phyloP scores from a whole-genome alignment of 2,329 filamentous ascomycete genomes.

The Septoria petroselini region DNA sequence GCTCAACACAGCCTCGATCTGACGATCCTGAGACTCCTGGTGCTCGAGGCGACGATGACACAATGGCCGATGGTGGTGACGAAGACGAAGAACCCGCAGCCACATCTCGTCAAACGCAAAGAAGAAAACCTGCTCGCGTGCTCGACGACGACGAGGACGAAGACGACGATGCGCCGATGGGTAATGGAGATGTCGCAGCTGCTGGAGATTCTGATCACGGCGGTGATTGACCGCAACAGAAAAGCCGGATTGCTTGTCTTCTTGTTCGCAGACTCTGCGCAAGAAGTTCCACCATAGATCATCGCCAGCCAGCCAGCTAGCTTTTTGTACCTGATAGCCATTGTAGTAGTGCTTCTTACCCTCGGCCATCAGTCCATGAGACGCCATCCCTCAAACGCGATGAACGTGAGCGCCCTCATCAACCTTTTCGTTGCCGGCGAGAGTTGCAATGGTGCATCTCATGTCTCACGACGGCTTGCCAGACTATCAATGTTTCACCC shows the following conservation, averaged over 20 bases:
- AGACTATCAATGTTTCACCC: background rate
- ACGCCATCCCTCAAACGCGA: background rate
- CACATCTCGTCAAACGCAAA: slow-evolving; percentile 20
- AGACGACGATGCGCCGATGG: slow-evolving; percentile 30
- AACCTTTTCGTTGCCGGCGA: no score
- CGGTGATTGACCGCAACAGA: slow-evolving; percentile 15
- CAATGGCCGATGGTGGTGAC: slow-evolving; percentile 27
- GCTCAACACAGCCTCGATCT: slow-evolving; percentile 25
- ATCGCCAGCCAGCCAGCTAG: no score
- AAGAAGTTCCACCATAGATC: no score
- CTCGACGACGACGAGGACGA: slow-evolving; percentile 39
- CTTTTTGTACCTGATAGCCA: no score
- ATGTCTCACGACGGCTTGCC: no score
- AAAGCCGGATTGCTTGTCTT: background rate
- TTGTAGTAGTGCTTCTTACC: no score
- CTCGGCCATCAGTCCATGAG: no score
- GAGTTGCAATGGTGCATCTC: background rate
- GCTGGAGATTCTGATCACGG: slow-evolving; percentile 25
- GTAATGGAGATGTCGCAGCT: slow-evolving; percentile 15
- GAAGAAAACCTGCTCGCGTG: slow-evolving; percentile 35
- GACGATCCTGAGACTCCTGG: slow-evolving; percentile 30
- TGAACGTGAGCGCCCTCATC: no score
- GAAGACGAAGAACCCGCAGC: slow-evolving; percentile 31
- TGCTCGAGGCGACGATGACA: slow-evolving; percentile 26
- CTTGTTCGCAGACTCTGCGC: no score